A percentile compares a stretch with the other conserved stretches of the same genome.
These are phyloP conservation scores for Candida nonsorbophila DNA, from an alignment of 805 yeast genomes.

Conservation along the genomic window DNA sequence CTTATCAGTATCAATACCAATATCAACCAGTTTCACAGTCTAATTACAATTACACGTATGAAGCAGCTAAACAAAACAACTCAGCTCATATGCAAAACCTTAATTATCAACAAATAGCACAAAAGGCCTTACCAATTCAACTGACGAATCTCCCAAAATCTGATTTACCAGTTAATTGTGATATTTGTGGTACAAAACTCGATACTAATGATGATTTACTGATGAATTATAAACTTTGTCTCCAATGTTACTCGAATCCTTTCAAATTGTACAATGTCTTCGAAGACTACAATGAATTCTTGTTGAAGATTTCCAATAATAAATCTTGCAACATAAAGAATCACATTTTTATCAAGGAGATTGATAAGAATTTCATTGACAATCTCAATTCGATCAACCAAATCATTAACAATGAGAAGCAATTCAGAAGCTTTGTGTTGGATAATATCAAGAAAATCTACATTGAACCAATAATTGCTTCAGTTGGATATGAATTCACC, in stretches of 20 bases:
- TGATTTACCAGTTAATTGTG: slow-evolving; percentile 13
- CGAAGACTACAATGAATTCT: slow-evolving; percentile 22
- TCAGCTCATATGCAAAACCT: too few species aligned
- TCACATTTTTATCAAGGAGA: slow-evolving; percentile 15
- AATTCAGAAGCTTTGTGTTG: slow-evolving; percentile 28
- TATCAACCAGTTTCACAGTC: too few species aligned
- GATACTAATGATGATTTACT: slow-evolving; percentile 19
- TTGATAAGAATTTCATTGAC: slow-evolving; percentile 15
- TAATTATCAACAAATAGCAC: slow-evolving; percentile 11
- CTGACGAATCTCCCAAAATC: slow-evolving; percentile 9
- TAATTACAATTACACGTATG: not conserved
- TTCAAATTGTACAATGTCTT: slow-evolving; percentile 19
- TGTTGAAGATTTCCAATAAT: slow-evolving; percentile 13
- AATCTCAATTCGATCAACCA: slow-evolving; percentile 16
- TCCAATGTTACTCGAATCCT: slow-evolving; percentile 24
- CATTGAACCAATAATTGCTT: slow-evolving; percentile 36
- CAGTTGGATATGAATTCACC: slow-evolving; percentile 21
- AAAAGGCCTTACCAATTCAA: slow-evolving; percentile 11
- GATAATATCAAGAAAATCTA: slow-evolving; percentile 29
- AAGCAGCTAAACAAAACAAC: not conserved
- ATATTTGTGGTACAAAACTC: slow-evolving; percentile 19
- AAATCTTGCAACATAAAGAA: slow-evolving; percentile 10
- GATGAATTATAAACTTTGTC: slow-evolving; percentile 21
- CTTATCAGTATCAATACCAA: slow-evolving; percentile 5
- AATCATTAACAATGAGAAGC: slow-evolving; percentile 23